These are phyloP conservation scores for Fusarium nelsonii DNA, from an alignment of 2,329 filamentous ascomycete genomes.

Conservation along the genomic window DNA sequence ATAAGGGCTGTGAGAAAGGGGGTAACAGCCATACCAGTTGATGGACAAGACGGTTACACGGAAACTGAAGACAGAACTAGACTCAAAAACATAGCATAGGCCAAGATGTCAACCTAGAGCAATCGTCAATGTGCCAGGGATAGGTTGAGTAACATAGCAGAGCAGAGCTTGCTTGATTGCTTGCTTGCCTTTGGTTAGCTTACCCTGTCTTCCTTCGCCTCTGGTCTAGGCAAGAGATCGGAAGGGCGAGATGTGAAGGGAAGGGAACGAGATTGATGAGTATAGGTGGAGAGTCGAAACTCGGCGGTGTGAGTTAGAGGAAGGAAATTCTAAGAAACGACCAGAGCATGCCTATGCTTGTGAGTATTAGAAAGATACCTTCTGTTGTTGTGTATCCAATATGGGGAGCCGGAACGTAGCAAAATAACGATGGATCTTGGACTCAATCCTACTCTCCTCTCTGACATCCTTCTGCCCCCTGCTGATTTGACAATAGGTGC, in stretches of 20 bases:
- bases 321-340: slow-evolving; percentile 14
- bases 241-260: slow-evolving; percentile 24
- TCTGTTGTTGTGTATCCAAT: neutral
- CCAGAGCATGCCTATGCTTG: slow-evolving; percentile 6
- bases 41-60: slow-evolving; percentile 33
- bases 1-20: slow-evolving; percentile 39
- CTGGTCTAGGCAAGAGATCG: slow-evolving; percentile 17
- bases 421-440: slow-evolving; percentile 36
- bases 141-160: slow-evolving; percentile 1
- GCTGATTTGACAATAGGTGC: slow-evolving; percentile 22
- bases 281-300: slow-evolving; percentile 13
- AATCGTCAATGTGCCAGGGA: slow-evolving; percentile 31
- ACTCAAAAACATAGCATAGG: slow-evolving; percentile 21
- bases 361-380: neutral
- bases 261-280: slow-evolving; percentile 9
- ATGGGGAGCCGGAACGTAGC: slow-evolving; percentile 21
- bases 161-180: neutral
- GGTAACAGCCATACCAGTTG: slow-evolving; percentile 34
- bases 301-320: slow-evolving; percentile 26
- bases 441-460: slow-evolving; percentile 16
- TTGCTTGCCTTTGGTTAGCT: slow-evolving; percentile 30
- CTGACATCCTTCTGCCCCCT: slow-evolving; percentile 20
- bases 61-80: slow-evolving; percentile 14
- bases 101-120: slow-evolving; percentile 25
- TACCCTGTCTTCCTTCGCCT: slow-evolving; percentile 27